Conservation (phyloP, 345 rosid genomes). For the Eucalyptus marginata region DNA sequence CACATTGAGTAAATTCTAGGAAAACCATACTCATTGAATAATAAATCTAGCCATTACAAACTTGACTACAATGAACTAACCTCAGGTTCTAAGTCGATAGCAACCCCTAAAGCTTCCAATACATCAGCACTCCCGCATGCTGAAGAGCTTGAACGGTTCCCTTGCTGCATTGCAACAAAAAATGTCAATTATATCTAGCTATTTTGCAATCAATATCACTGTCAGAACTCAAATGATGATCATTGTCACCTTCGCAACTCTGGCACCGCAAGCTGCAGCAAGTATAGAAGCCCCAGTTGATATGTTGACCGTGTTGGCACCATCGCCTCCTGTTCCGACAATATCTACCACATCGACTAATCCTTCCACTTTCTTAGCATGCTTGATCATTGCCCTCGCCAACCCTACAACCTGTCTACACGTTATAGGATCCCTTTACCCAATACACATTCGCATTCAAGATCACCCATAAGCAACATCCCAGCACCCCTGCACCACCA, state of each 20-base stretch:
- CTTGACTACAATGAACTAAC: conserved; percentile 8
- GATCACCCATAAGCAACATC: neutral
- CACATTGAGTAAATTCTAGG: neutral
- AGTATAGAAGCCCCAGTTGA: conserved; percentile 92
- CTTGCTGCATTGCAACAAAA: conserved; percentile 48
- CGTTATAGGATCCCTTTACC: neutral
- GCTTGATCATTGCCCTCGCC: conserved; percentile 79
- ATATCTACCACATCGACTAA: conserved; percentile 66
- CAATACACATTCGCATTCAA: neutral
- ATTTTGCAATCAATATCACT: neutral
- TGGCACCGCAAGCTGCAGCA: conserved; percentile 94
- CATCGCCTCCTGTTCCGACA: conserved; percentile 96
- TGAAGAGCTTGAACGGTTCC: conserved; percentile 93
- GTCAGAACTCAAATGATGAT: neutral
- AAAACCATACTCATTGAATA: neutral
- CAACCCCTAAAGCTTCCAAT: conserved; percentile 70
- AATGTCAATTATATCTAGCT: neutral
- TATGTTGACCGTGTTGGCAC: conserved; percentile 89
- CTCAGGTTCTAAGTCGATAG: conserved; percentile 72
- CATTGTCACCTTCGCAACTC: conserved; percentile 73
- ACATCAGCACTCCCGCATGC: conserved; percentile 99
- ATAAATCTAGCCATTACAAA: neutral
- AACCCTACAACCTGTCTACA: conserved; percentile 58
- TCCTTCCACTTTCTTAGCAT: conserved; percentile 74
- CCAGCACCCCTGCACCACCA: neutral